These are phyloP conservation scores for Phialophora tarda DNA, from an alignment of 2,329 filamentous ascomycete genomes.

Conservation along the genomic window DNA sequence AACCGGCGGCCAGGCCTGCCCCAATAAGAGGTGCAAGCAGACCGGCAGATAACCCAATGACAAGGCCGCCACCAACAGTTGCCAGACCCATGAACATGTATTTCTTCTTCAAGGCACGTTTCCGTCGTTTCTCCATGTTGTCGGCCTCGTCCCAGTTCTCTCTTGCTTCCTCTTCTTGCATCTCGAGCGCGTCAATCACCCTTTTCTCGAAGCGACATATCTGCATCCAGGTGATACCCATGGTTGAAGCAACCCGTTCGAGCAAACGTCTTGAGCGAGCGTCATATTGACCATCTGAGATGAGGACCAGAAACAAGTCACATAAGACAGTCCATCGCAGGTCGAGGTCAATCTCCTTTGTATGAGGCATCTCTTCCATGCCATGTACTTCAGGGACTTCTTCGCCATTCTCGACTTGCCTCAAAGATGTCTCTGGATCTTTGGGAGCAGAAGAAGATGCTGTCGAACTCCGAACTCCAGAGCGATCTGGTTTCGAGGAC, in stretches of 20 bases:
- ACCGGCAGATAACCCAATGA: conserved; percentile 93
- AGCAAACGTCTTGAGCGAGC: conserved; percentile 82
- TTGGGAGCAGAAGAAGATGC: conserved; percentile 42
- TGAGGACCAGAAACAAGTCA: conserved; percentile 92
- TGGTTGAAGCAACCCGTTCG: conserved; percentile 78
- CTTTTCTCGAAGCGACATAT: conserved; percentile 97
- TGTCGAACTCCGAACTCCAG: conserved; percentile 44
- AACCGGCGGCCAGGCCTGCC: conserved; percentile 88
- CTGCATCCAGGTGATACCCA: conserved; percentile 87
- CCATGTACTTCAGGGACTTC: conserved; percentile 79
- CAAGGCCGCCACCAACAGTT: conserved; percentile 90
- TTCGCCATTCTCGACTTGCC: conserved; percentile 65
- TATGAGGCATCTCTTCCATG: conserved; percentile 79
- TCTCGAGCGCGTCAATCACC: conserved; percentile 93
- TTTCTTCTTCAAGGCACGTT: conserved; percentile 78
- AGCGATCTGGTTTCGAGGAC: conserved; percentile 30
- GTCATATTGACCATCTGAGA: conserved; percentile 94
- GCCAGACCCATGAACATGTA: conserved; percentile 96
- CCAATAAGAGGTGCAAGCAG: conserved; percentile 92
- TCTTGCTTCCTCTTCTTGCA: conserved; percentile 92
- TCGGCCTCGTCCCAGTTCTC: conserved; percentile 98
- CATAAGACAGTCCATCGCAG: conserved; percentile 96
- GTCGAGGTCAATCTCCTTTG: conserved; percentile 89
- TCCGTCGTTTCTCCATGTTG: conserved; percentile 84
- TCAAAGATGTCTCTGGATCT: conserved; percentile 44